phyloP scores from a whole-genome alignment of 106 monocot genomes.

The Phalaenopsis equestris region DNA sequence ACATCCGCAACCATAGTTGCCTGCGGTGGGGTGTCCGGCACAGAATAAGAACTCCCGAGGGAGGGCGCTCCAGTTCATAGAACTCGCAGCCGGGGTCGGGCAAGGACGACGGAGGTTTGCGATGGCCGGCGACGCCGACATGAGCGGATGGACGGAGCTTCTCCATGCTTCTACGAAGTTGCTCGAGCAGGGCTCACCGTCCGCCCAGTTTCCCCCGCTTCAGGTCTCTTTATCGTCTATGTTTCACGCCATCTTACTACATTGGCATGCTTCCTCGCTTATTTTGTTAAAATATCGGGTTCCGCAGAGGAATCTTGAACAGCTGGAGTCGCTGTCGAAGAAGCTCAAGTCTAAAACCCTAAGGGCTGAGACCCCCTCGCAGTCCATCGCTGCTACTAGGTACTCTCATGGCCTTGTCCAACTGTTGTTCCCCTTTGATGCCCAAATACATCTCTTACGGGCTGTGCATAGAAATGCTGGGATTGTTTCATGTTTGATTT shows the following conservation, averaged over 20 bases:
- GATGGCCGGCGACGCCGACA: constrained; percentile 65
- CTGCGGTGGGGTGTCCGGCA: too few species aligned
- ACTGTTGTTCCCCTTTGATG: not conserved
- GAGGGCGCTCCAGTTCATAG: too few species aligned
- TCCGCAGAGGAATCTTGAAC: constrained; percentile 82
- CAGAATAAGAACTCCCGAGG: too few species aligned
- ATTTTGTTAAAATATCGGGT: not conserved
- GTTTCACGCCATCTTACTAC: not conserved
- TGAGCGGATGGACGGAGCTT: constrained; percentile 78
- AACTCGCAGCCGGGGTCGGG: too few species aligned
- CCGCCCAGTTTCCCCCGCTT: constrained; percentile 84
- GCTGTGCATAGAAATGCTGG: too few species aligned
- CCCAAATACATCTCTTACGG: not conserved
- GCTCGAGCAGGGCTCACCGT: constrained; percentile 81
- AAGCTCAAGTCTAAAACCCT: constrained; percentile 88
- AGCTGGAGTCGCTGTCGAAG: constrained; percentile 82
- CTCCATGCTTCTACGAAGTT: constrained; percentile 90
- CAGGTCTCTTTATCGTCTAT: constrained; percentile 32
- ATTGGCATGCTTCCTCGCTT: not conserved
- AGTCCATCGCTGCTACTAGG: constrained; percentile 91
- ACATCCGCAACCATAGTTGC: too few species aligned
- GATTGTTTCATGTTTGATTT: too few species aligned
- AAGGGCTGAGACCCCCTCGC: constrained; percentile 57
- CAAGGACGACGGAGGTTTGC: not conserved
- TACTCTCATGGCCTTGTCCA: constrained; percentile 4